Conservation (phyloP, 139 green algal species). For the Diplosphaera chodatii region DNA sequence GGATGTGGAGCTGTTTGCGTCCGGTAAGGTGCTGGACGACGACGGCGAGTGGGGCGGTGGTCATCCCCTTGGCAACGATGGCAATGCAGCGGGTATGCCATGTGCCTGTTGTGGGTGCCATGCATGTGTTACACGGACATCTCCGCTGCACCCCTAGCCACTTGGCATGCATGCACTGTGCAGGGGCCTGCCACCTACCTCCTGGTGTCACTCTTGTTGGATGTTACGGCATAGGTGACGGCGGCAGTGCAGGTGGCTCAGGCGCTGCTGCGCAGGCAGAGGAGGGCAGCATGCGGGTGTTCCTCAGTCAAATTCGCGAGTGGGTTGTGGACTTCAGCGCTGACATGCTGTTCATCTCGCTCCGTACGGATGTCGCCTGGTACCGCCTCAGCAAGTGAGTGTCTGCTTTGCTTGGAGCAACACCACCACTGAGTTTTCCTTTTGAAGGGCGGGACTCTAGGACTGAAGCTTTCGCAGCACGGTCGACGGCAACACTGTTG, state of each 20-base stretch:
- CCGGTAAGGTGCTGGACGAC: constrained; percentile 70
- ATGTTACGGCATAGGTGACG: too few relatives aligned
- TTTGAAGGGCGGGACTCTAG: too few relatives aligned
- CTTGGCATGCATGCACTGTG: too few relatives aligned
- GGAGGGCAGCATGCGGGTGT: constrained; percentile 70
- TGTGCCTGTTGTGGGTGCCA: too few relatives aligned
- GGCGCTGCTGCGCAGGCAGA: constrained; percentile 6
- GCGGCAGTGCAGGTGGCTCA: constrained; percentile 12
- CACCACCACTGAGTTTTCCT: too few relatives aligned
- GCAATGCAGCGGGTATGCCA: constrained; percentile 9
- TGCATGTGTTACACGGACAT: too few relatives aligned
- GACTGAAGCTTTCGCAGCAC: too few relatives aligned
- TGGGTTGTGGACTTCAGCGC: constrained; percentile 85
- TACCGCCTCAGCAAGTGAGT: constrained; percentile 75
- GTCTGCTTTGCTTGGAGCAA: too few relatives aligned
- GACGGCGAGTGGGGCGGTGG: constrained; percentile 60
- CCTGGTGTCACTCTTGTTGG: too few relatives aligned
- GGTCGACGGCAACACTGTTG: too few relatives aligned
- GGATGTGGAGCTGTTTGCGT: constrained; percentile 81
- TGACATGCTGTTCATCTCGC: constrained; percentile 85
- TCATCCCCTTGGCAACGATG: constrained; percentile 27
- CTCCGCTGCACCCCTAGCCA: too few relatives aligned
- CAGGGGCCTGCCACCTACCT: too few relatives aligned
- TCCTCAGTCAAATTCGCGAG: constrained; percentile 83
- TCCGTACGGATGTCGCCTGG: constrained; percentile 87